phyloP scores from a whole-genome alignment of 2,329 filamentous ascomycete species.

The Fusarium musae region DNA sequence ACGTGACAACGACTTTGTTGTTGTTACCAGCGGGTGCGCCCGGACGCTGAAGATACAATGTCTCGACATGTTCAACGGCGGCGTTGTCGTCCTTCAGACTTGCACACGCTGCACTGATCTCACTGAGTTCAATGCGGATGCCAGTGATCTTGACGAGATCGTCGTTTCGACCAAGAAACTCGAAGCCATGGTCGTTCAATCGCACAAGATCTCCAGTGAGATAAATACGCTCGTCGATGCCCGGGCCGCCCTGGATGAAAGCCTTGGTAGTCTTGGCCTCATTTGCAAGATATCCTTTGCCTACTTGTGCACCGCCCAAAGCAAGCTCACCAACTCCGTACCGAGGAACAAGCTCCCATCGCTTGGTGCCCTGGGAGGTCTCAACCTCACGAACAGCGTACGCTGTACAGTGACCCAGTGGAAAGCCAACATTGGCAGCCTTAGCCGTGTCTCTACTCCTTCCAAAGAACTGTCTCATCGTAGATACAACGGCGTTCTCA shows the following conservation, averaged over 20 bases:
- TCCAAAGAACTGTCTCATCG: constrained; percentile 16
- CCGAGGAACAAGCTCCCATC: constrained; percentile 26
- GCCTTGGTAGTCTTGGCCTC: constrained; percentile 25
- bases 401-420: constrained; percentile 10
- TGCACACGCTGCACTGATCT: constrained; percentile 27
- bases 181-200: constrained; percentile 24
- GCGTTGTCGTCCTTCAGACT: constrained; percentile 19
- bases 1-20: constrained; percentile 22
- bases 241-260: constrained; percentile 14
- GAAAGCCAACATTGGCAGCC: constrained; percentile 25
- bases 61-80: constrained; percentile 16
- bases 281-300: constrained; percentile 20
- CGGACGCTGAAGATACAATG: constrained; percentile 1
- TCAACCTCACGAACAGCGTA: constrained; percentile 24
- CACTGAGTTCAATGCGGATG: constrained; percentile 22
- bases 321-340: constrained; percentile 29
- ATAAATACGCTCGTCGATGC: constrained; percentile 23
- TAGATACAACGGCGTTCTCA: constrained; percentile 26
- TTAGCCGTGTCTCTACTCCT: constrained; percentile 18
- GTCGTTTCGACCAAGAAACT: constrained; percentile 26
- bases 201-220: constrained; percentile 27
- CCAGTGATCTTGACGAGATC: constrained; percentile 29
- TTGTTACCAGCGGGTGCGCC: background rate
- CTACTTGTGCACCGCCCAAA: constrained; percentile 15
- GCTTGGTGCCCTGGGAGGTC: background rate